Conservation (phyloP, 257 asterid genomes). For the Solanum pennellii region DNA sequence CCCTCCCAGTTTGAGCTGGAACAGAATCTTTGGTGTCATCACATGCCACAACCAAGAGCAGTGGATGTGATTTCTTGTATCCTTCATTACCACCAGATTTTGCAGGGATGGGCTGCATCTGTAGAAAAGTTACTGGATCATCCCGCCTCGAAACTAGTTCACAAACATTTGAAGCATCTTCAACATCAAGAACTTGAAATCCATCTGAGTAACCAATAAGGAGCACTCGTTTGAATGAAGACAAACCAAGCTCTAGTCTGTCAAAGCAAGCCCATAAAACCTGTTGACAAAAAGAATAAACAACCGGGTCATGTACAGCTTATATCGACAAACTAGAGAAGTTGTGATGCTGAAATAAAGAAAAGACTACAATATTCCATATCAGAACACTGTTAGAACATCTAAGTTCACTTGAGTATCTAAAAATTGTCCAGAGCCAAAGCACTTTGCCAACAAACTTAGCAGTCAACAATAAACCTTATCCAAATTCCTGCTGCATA, state of each 20-base stretch:
- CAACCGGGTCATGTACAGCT: not conserved
- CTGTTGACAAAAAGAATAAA: constrained; percentile 8
- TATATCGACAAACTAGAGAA: not conserved
- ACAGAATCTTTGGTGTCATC: constrained; percentile 17
- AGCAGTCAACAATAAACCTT: not conserved
- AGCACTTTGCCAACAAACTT: not conserved
- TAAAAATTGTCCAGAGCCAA: not conserved
- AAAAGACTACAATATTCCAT: not conserved
- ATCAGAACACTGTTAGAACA: not conserved
- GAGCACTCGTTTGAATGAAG: constrained; percentile 23
- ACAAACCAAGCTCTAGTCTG: constrained; percentile 17
- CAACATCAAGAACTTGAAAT: constrained; percentile 38
- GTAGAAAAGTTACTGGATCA: constrained; percentile 36
- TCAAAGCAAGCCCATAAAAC: constrained; percentile 42
- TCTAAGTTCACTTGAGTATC: not conserved
- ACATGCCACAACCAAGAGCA: constrained; percentile 41
- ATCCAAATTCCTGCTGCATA: not conserved
- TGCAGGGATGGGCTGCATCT: constrained; percentile 31
- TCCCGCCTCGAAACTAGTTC: constrained; percentile 44
- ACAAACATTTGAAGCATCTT: constrained; percentile 30
- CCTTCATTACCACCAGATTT: constrained; percentile 32
- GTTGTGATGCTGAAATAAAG: not conserved
- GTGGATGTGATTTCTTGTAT: constrained; percentile 28
- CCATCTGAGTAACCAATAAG: constrained; percentile 41
- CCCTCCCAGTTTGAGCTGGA: constrained; percentile 23